These are phyloP conservation scores for Arctium lappa DNA, from an alignment of 129 eudicot species.

Conservation along the genomic window DNA sequence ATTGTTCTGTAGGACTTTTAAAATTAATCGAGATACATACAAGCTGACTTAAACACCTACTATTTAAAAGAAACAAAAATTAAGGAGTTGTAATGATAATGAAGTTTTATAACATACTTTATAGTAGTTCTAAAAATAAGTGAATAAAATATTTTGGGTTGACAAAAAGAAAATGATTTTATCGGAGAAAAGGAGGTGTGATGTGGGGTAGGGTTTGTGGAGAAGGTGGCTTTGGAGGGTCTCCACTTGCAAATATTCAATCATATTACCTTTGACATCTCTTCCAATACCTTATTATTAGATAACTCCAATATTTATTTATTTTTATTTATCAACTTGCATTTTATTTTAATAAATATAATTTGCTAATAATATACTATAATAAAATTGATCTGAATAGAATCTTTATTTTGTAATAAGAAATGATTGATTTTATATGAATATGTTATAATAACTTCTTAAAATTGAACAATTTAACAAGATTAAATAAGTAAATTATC, in stretches of 20 bases:
- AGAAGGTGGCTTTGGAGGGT: slow-evolving; percentile 26
- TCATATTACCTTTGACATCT: slow-evolving; percentile 26
- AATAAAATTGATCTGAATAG: not conserved
- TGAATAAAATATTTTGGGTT: not conserved
- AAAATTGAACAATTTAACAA: too few species aligned
- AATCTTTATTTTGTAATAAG: not conserved
- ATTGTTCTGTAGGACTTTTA: too few species aligned
- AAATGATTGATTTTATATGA: not conserved
- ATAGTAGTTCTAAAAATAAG: not conserved
- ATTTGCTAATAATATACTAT: not conserved
- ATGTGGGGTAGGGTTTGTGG: slow-evolving; percentile 28
- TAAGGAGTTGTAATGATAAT: not conserved
- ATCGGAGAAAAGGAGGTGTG: slow-evolving; percentile 11
- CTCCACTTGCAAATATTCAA: slow-evolving; percentile 31
- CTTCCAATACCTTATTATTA: slow-evolving; percentile 12
- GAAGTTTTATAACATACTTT: not conserved
- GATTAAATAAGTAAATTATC: too few species aligned
- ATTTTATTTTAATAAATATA: not conserved
- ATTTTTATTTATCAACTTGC: slow-evolving; percentile 2
- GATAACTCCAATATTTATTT: slow-evolving; percentile 21
- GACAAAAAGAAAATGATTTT: not conserved
- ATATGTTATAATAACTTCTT: not conserved
- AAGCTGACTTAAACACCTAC: too few species aligned
- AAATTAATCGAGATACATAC: too few species aligned
- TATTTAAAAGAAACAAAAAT: not conserved